Evolutionary conservation across 768 basidiomycete species (phyloP), one percentile per base, ranked within the genome.

Genomic region (Pleurotus salmoneostramineus): DNA sequence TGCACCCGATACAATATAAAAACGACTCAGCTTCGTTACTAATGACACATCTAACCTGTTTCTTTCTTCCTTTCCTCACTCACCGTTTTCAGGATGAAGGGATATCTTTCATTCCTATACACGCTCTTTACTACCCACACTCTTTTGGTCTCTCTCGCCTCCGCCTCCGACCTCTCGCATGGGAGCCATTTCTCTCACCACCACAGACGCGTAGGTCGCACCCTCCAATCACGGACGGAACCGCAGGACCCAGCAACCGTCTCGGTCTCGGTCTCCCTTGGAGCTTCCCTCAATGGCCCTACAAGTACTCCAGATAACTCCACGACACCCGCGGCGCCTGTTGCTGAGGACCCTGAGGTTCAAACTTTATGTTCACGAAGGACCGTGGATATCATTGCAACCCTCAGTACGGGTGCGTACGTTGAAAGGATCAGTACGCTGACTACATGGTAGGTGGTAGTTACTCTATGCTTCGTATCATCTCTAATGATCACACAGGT

Each of bases 361-460:
- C 35, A 33, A 6, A 71, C 61, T n/a, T 66, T 77, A n/a, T 60
- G 62, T 45, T 55, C 69, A 21, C 72, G 78, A 58, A 72, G 80
- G 21, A 63, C 77, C 3, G 68, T 69, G 17, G 68, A 73, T 17
- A 78, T 82, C 42, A 63, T 82, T 45, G 78, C 71, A 8, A 65
- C 68, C 3, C 65, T 77, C 14, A 66, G 66, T n/a, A 62, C 64
- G 40, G 67, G 72, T 1, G 62, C 58, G 15, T 62, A 64, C 12
- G 78, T 82, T 33, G 48, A 50, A 31, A 27, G 48, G 8, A 31
- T 50, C 6, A 31, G 14, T 6, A 32, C 48, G 7, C 33, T 50
- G 17, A 6, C 27, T n/a, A 31, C 11, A 6, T 50, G 48, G 48
- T 31, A 7, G 14, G 48, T 31, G 4, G 17, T n/a, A 3, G 8